Conservation (phyloP, 495 filamentous ascomycete genomes). For the Aspergillus hancockii region DNA sequence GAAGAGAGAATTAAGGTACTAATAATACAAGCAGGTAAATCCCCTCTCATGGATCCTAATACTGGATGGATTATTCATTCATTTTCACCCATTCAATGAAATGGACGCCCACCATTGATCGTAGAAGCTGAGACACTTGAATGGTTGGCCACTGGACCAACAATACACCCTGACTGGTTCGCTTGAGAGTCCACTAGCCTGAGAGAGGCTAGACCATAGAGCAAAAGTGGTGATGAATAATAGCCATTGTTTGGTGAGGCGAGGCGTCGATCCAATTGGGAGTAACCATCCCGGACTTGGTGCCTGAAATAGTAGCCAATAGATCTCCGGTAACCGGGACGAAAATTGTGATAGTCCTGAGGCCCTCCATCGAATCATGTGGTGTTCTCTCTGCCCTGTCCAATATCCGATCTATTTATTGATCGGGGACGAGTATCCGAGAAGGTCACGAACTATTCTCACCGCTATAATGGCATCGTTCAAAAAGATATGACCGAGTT, state of each 20-base stretch:
- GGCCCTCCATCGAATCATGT: background rate
- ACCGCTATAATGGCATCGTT: too few species aligned
- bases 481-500: too few species aligned
- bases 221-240: conserved; percentile 3
- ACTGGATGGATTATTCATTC: background rate
- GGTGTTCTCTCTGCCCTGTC: too few species aligned
- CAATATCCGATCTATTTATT: too few species aligned
- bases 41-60: too few species aligned
- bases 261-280: background rate
- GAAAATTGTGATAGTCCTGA: background rate
- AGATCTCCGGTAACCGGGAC: background rate
- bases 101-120: background rate
- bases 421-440: too few species aligned
- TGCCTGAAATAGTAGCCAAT: conserved; percentile 17
- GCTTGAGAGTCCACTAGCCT: background rate
- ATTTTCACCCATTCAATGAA: background rate
- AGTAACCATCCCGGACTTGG: background rate
- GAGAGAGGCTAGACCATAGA: conserved; percentile 8
- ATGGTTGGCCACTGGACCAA: conserved; percentile 1
- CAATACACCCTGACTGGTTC: conserved; percentile 4
- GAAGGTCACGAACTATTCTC: too few species aligned
- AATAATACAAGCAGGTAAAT: background rate
- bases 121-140: background rate
- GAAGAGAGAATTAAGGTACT: background rate
- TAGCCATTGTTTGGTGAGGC: conserved; percentile 8